Conservation (phyloP, 2,329 filamentous ascomycete genomes). For the Aureobasidium sp. region DNA sequence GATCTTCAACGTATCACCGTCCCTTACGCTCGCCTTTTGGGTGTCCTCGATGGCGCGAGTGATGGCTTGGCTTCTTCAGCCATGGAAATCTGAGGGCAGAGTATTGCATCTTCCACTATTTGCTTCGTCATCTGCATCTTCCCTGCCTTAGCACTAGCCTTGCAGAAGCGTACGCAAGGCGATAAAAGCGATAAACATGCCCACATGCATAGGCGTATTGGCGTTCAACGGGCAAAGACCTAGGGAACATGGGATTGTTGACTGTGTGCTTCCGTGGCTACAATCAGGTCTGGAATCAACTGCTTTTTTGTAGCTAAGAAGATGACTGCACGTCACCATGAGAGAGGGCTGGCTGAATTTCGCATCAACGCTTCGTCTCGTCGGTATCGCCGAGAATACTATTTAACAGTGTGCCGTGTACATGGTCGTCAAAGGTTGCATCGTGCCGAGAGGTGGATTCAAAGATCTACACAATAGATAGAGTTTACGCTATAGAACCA, state of each 20-base stretch:
- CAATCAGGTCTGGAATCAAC: too few relatives aligned
- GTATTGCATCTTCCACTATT: neutral
- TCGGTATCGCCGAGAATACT: neutral
- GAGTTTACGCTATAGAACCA: neutral
- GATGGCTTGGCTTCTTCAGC: conserved; percentile 3
- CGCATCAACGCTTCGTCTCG: neutral
- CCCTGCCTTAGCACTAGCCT: neutral
- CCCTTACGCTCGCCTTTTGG: conserved; percentile 81
- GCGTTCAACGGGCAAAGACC: neutral
- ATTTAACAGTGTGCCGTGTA: neutral
- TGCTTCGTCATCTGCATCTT: neutral
- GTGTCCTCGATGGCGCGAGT: conserved; percentile 41
- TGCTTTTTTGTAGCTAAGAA: too few relatives aligned
- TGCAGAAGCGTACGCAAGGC: neutral
- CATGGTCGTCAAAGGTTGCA: neutral
- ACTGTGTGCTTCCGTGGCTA: neutral
- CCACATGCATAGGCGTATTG: neutral
- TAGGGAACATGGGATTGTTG: neutral
- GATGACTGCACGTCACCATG: too few relatives aligned
- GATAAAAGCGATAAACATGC: neutral
- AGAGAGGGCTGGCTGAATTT: neutral
- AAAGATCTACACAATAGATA: conserved; percentile 8
- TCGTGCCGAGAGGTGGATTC: neutral
- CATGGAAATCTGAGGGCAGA: conserved; percentile 5
- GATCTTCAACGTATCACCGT: conserved; percentile 93